phyloP scores from a whole-genome alignment of 2,329 filamentous ascomycete genomes.

The Pestalotiopsis sp. region DNA sequence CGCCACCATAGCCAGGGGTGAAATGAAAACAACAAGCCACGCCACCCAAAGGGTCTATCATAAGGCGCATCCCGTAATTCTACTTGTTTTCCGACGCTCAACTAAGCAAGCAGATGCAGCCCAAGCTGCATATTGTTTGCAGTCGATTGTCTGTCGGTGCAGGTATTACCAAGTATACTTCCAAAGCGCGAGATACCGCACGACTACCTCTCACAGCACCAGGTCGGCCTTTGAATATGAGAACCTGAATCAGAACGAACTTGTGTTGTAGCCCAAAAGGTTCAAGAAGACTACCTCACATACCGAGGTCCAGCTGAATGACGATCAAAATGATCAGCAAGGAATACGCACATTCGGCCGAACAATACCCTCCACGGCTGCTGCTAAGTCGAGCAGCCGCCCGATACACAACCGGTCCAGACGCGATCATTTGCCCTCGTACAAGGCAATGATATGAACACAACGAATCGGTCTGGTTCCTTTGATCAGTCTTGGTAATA shows the following conservation, averaged over 20 bases:
- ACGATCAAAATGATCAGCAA: not conserved
- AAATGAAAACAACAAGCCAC: not conserved
- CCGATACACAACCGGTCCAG: not conserved
- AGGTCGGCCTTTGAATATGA: not conserved
- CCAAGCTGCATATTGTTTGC: not conserved
- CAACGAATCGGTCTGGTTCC: not conserved
- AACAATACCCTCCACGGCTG: not conserved
- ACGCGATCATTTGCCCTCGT: not conserved
- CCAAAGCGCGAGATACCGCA: not conserved
- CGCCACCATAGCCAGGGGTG: not conserved
- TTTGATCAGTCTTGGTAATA: not conserved
- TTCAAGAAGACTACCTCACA: not conserved
- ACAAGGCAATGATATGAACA: not conserved
- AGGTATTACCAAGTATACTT: not conserved
- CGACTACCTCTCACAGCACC: not conserved
- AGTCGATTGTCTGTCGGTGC: not conserved
- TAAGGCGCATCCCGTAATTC: not conserved
- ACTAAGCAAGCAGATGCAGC: not conserved
- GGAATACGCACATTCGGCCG: not conserved
- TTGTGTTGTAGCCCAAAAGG: not conserved
- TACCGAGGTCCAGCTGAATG: not conserved
- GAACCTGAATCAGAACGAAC: not conserved
- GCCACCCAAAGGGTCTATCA: not conserved
- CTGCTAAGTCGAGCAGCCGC: not conserved
- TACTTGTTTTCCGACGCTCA: not conserved